A percentile compares a stretch with the other conserved stretches of the same genome.
Conservation (phyloP, 2,329 filamentous ascomycete genomes). For the Penicillium sp. region DNA sequence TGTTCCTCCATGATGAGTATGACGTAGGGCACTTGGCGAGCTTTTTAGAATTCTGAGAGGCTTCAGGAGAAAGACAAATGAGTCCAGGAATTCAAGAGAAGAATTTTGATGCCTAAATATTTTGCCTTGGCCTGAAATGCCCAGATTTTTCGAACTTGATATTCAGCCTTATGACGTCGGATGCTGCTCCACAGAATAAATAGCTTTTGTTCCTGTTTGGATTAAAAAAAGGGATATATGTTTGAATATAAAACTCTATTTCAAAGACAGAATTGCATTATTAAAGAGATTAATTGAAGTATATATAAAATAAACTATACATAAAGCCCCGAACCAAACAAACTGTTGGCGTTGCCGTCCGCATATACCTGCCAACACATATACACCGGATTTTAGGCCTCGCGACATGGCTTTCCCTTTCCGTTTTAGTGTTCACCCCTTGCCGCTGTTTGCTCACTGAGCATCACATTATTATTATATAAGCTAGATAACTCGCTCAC, state of each 20-base stretch:
- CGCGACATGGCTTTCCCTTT: no score
- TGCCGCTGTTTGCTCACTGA: no score
- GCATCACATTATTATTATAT: no score
- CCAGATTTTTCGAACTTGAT: background rate
- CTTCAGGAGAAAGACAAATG: background rate
- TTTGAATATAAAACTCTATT: no score
- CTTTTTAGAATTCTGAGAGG: background rate
- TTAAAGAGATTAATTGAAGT: background rate
- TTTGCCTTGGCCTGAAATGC: background rate
- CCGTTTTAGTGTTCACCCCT: no score
- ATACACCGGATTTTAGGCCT: background rate
- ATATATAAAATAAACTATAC: background rate
- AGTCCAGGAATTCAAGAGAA: background rate
- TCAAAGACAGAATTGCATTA: no score
- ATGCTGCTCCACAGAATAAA: background rate
- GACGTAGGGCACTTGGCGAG: background rate
- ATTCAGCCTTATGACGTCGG: constrained; percentile 9
- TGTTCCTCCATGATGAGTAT: background rate
- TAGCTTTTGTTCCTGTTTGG: background rate
- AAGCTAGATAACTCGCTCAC: no score
- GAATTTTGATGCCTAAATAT: constrained; percentile 3
- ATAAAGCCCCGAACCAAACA: background rate
- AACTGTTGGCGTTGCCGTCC: background rate
- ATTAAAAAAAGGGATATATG: no score
- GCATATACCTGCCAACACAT: background rate